A percentile compares a stretch with the other conserved stretches of the same genome.
These are phyloP conservation scores for Pichia phayaonensis DNA, from an alignment of 805 yeast genomes.

Conservation along the genomic window DNA sequence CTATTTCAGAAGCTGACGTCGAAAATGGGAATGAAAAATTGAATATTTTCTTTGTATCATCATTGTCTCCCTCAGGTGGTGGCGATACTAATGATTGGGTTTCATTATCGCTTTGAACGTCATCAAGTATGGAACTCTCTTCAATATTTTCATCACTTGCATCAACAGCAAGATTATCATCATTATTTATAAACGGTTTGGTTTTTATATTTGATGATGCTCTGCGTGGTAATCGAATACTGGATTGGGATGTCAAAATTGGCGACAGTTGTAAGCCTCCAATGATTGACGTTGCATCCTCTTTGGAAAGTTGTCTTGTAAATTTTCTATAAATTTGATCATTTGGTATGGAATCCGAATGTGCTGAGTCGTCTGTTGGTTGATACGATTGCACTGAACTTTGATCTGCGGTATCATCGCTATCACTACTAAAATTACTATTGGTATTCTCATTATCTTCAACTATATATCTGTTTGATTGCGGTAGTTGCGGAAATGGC, in stretches of 20 bases:
- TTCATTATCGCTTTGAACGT: constrained; percentile 25
- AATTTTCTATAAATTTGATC: not conserved
- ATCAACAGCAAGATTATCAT: not conserved
- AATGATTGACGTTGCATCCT: constrained; percentile 14
- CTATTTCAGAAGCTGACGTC: constrained; percentile 18
- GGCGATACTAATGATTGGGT: constrained; percentile 11
- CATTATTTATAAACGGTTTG: not conserved
- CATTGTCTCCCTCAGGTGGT: not conserved
- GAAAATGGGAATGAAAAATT: constrained; percentile 57
- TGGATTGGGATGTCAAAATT: not conserved
- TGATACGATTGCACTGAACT: not conserved
- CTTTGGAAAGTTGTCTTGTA: constrained; percentile 6
- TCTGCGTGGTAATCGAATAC: not conserved
- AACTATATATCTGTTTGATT: not conserved
- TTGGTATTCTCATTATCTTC: not conserved
- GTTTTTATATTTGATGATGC: not conserved
- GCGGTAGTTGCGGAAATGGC: not conserved
- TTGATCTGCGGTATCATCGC: not conserved
- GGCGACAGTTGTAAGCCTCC: constrained; percentile 10
- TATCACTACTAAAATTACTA: not conserved
- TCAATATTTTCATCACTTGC: not conserved
- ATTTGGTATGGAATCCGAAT: not conserved
- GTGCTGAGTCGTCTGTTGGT: not conserved
- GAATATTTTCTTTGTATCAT: constrained; percentile 31
- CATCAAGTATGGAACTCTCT: constrained; percentile 10